Evolutionary conservation across 768 basidiomycete genomes (phyloP).

Genomic region (Tricholoma bakamatsutake): DNA sequence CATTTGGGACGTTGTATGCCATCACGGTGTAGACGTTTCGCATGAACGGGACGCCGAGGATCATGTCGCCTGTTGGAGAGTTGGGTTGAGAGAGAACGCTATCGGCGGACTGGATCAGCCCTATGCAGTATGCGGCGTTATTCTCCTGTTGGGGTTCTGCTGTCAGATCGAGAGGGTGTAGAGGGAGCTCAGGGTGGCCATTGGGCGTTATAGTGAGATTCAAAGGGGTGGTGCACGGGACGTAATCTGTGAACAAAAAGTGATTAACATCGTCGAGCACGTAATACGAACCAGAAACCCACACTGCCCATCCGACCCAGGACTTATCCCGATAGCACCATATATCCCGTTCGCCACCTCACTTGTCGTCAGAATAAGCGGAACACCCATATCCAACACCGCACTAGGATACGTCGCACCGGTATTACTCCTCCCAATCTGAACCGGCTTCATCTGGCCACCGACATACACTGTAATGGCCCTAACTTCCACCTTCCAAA

Average conservation of each 20-base stretch:
- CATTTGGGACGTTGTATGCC: conserved; percentile 49
- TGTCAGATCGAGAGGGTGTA: conserved; percentile 77
- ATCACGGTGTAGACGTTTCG: conserved; percentile 74
- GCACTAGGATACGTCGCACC: conserved; percentile 51
- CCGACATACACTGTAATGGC: conserved; percentile 59
- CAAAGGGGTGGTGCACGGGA: conserved; percentile 64
- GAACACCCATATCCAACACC: conserved; percentile 69
- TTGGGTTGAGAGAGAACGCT: conserved; percentile 29
- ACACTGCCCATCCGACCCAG: conserved; percentile 61
- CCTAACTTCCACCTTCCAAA: conserved; percentile 57
- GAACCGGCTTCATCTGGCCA: conserved; percentile 33
- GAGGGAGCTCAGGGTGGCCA: conserved; percentile 44
- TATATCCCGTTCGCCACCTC: conserved; percentile 70
- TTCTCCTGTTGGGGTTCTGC: conserved; percentile 37
- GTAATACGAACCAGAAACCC: conserved; percentile 20
- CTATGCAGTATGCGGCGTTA: conserved; percentile 46
- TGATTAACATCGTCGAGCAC: background rate
- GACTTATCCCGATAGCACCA: conserved; percentile 60
- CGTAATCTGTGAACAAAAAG: conserved; percentile 48
- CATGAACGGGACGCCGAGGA: conserved; percentile 76
- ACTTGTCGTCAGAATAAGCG: conserved; percentile 56
- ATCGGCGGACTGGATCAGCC: conserved; percentile 60
- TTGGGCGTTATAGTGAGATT: conserved; percentile 69
- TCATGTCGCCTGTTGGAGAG: conserved; percentile 53
- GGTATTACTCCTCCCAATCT: conserved; percentile 32